Evolutionary conservation across 1,284 basidiomycete species (phyloP).

Genomic region (Ganoderma lingzhi): DNA sequence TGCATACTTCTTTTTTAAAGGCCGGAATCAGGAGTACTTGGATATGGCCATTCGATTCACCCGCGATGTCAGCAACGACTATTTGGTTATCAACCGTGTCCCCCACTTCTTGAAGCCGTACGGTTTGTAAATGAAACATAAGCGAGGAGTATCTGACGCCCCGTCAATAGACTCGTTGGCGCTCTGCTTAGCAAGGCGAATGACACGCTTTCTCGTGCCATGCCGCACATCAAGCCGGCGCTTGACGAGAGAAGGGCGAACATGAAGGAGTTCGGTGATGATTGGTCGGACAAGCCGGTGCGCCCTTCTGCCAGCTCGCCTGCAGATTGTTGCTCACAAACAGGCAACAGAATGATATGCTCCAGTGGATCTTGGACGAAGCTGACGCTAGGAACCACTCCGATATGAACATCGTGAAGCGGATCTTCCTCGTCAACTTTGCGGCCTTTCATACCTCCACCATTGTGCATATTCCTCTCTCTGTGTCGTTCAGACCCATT

Average conservation of each 20-base stretch:
- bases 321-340: not conserved
- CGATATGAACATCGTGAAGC: slow-evolving; percentile 33
- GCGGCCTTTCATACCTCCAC: slow-evolving; percentile 45
- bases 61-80: slow-evolving; percentile 15
- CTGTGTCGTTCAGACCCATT: too few relatives aligned
- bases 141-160: not conserved
- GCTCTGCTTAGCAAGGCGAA: slow-evolving; percentile 12
- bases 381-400: slow-evolving; percentile 25
- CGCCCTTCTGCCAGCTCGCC: not conserved
- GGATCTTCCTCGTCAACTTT: slow-evolving; percentile 42
- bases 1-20: slow-evolving; percentile 14
- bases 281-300: slow-evolving; percentile 38
- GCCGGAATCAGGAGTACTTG: slow-evolving; percentile 34
- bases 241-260: slow-evolving; percentile 31
- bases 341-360: slow-evolving; percentile 34
- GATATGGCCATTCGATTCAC: slow-evolving; percentile 28
- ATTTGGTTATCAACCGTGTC: slow-evolving; percentile 32
- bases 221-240: slow-evolving; percentile 25
- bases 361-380: slow-evolving; percentile 40
- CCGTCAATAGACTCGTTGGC: not conserved
- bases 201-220: not conserved
- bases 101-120: slow-evolving; percentile 42
- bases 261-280: slow-evolving; percentile 29
- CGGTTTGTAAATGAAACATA: not conserved
- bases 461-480: not conserved